phyloP scores from a whole-genome alignment of 2,329 filamentous ascomycete genomes.

The Fusarium kyushuense region DNA sequence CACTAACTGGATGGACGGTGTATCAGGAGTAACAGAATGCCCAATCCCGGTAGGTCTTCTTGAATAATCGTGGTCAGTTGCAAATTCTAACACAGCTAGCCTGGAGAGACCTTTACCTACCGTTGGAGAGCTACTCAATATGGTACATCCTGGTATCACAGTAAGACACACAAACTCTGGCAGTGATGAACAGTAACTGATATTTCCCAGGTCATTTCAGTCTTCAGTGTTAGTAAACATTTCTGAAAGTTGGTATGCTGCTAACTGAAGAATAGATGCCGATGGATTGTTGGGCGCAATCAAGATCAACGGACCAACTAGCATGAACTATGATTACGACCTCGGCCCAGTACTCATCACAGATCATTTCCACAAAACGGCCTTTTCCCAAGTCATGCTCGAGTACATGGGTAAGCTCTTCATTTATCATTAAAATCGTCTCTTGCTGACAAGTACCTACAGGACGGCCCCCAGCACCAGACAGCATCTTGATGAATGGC shows the following conservation, averaged over 20 bases:
- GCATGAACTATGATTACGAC: conserved; percentile 1
- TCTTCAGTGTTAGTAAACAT: background rate
- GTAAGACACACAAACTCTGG: background rate
- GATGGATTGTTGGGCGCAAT: background rate
- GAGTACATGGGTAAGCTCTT: conserved; percentile 1
- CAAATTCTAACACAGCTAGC: background rate
- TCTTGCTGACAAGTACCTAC: background rate
- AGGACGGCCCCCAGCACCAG: background rate
- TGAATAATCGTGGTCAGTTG: too few species aligned
- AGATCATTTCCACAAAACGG: conserved; percentile 2
- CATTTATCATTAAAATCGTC: background rate
- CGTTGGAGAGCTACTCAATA: conserved; percentile 5
- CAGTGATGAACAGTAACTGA: background rate
- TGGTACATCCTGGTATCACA: conserved; percentile 12
- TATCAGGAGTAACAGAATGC: conserved; percentile 4
- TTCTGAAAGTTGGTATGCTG: fast-evolving
- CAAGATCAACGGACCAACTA: conserved; percentile 2
- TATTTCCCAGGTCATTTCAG: background rate
- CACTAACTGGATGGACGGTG: conserved; percentile 11
- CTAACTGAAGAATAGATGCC: background rate
- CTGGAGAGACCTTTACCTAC: background rate
- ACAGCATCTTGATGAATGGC: conserved; percentile 15
- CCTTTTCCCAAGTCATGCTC: conserved; percentile 1
- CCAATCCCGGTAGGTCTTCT: background rate
- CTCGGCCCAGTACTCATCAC: conserved; percentile 8